Conservation (phyloP, 768 basidiomycete species). For the Rhodotorula paludigena region DNA sequence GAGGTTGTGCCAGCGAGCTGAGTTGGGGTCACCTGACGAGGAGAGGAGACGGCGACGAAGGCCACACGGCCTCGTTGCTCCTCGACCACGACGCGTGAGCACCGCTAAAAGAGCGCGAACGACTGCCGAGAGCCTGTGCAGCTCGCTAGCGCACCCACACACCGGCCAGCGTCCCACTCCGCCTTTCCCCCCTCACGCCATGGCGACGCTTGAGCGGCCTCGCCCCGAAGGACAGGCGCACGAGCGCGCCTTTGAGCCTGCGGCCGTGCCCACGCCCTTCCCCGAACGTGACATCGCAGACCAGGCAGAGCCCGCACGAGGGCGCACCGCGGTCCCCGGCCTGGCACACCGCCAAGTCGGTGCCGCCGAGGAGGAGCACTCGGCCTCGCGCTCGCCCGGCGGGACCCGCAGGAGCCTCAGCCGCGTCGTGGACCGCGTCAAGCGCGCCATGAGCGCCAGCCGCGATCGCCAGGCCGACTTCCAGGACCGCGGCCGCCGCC, state of each 20-base stretch:
- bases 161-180: background rate
- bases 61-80: no score
- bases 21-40: no score
- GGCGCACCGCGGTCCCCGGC: background rate
- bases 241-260: background rate
- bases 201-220: slow-evolving; percentile 26
- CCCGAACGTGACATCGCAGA: background rate
- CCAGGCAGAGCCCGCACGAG: background rate
- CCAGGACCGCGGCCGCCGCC: slow-evolving; percentile 1
- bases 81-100: no score
- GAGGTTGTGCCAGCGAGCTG: no score
- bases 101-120: no score
- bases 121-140: no score
- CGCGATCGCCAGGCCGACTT: background rate
- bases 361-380: background rate
- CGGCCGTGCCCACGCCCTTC: slow-evolving; percentile 18
- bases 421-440: slow-evolving; percentile 17
- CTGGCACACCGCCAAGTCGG: background rate
- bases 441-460: slow-evolving; percentile 18
- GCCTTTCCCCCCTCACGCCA: background rate
- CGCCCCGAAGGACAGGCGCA: background rate
- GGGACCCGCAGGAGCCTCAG: slow-evolving; percentile 23
- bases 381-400: slow-evolving; percentile 3
- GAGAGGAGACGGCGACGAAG: no score
- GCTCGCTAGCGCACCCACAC: no score